Evolutionary conservation across 192 early-diverging fungal species (phyloP).

Genomic region (Ambispora gerdemannii): DNA sequence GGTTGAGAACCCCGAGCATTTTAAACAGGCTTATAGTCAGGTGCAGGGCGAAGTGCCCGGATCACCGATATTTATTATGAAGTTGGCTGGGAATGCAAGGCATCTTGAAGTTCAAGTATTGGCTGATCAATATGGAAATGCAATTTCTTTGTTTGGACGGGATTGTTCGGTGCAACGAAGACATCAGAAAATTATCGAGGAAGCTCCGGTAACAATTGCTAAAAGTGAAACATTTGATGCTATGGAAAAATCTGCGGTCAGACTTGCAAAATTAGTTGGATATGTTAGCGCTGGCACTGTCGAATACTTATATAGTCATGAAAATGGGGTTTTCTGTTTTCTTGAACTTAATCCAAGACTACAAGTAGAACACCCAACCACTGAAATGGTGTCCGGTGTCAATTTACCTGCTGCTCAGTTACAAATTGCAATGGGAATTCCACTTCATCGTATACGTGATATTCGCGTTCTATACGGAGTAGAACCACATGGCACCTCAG

Average conservation of each 20-base stretch:
- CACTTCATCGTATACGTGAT: conserved; percentile 90
- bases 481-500: conserved; percentile 76
- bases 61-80: conserved; percentile 98
- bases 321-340: conserved; percentile 86
- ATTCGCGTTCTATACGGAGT: conserved; percentile 94
- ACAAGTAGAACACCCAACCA: conserved; percentile 99
- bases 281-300: conserved; percentile 96
- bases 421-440: conserved; percentile 99
- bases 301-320: conserved; percentile 93
- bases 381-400: conserved; percentile 98
- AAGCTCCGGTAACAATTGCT: conserved; percentile 91
- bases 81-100: conserved; percentile 88
- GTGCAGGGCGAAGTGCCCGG: conserved; percentile 94
- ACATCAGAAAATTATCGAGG: conserved; percentile 99
- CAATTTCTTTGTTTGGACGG: conserved; percentile 96
- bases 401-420: conserved; percentile 97
- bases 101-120: conserved; percentile 97
- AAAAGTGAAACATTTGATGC: conserved; percentile 69
- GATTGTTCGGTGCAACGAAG: conserved; percentile 98
- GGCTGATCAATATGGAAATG: conserved; percentile 96
- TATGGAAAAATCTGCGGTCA: conserved; percentile 98
- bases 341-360: conserved; percentile 96
- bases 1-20: conserved; percentile 71
- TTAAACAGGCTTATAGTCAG: conserved; percentile 78
- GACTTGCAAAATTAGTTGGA: conserved; percentile 89